phyloP scores from a whole-genome alignment of 2,329 filamentous ascomycete genomes.

The Elsinoe ampelina region DNA sequence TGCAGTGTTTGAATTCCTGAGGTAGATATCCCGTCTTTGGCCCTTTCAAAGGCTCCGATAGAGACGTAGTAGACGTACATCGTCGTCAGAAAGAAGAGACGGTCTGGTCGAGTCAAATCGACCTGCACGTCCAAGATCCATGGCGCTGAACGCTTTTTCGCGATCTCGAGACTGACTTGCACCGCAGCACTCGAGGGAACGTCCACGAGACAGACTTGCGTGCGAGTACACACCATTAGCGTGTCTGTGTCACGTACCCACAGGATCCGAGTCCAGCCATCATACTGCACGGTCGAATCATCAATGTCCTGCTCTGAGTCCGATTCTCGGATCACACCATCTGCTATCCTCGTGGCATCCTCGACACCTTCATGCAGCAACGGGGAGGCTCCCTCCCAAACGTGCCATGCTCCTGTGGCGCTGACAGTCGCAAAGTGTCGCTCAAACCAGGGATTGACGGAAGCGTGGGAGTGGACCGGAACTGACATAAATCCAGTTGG shows the following conservation, averaged over 20 bases:
- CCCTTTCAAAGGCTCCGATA: constrained; percentile 22
- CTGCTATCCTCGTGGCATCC: constrained; percentile 6
- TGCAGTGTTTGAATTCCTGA: constrained; percentile 32
- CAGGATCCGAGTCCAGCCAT: constrained; percentile 43
- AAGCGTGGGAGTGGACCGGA: constrained; percentile 48
- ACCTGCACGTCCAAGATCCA: constrained; percentile 51
- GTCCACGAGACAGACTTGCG: constrained; percentile 28
- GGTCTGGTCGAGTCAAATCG: constrained; percentile 38
- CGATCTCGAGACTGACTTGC: constrained; percentile 23
- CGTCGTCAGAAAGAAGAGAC: constrained; percentile 53
- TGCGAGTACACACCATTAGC: constrained; percentile 45
- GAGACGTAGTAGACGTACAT: constrained; percentile 41
- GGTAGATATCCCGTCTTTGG: constrained; percentile 2
- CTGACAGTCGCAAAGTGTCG: constrained; percentile 60
- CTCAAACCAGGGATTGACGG: constrained; percentile 53
- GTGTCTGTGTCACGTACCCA: constrained; percentile 42
- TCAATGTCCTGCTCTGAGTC: constrained; percentile 23
- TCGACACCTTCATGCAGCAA: neutral
- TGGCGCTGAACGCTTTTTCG: constrained; percentile 21
- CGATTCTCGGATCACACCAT: constrained; percentile 7
- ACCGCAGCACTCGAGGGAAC: constrained; percentile 22
- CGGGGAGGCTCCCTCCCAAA: constrained; percentile 50
- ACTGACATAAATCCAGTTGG: constrained; percentile 10
- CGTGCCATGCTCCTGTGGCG: constrained; percentile 54
- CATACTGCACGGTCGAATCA: constrained; percentile 29